A percentile compares a stretch with the other conserved stretches of the same genome.
Conservation (phyloP, 352 stramenopile genomes). For the Halophytophthora polymorphica region DNA sequence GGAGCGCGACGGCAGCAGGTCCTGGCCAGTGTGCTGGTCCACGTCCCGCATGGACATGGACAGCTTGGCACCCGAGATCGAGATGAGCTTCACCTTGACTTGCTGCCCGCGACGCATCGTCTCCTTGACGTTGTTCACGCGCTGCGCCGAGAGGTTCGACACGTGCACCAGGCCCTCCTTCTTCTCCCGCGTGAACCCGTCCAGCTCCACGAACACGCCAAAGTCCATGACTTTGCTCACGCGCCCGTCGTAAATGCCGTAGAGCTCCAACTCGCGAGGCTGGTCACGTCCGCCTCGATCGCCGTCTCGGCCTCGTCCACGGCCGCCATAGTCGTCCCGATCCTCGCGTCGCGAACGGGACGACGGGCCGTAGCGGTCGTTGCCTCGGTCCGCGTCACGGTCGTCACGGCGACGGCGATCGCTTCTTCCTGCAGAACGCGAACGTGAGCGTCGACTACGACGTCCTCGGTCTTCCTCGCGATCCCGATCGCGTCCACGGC, state of each 20-base stretch:
- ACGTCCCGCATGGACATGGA: constrained; percentile 96
- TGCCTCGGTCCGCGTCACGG: constrained; percentile 21
- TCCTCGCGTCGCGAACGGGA: constrained; percentile 28
- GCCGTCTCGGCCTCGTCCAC: constrained; percentile 13
- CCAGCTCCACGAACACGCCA: constrained; percentile 95
- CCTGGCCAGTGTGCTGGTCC: constrained; percentile 93
- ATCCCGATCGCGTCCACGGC: constrained; percentile 23
- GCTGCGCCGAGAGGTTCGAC: constrained; percentile 87
- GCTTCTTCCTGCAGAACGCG: constrained; percentile 22
- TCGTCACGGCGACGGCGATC: constrained; percentile 17
- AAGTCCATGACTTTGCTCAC: constrained; percentile 97
- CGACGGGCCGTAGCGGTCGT: constrained; percentile 22
- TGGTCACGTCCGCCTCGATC: constrained; percentile 13
- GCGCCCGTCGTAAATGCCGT: constrained; percentile 93
- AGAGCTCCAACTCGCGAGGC: constrained; percentile 72
- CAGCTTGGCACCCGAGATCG: constrained; percentile 86
- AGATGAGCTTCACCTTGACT: constrained; percentile 98
- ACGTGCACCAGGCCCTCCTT: constrained; percentile 95
- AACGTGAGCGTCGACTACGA: constrained; percentile 38
- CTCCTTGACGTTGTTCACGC: constrained; percentile 87
- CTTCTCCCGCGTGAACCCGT: constrained; percentile 49
- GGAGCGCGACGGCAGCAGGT: constrained; percentile 93
- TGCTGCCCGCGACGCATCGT: constrained; percentile 84
- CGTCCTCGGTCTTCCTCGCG: constrained; percentile 22
- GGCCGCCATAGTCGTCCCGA: constrained; percentile 26